Evolutionary conservation across 2,329 filamentous ascomycete genomes (phyloP).

Genomic region (Botrytis galanthina): DNA sequence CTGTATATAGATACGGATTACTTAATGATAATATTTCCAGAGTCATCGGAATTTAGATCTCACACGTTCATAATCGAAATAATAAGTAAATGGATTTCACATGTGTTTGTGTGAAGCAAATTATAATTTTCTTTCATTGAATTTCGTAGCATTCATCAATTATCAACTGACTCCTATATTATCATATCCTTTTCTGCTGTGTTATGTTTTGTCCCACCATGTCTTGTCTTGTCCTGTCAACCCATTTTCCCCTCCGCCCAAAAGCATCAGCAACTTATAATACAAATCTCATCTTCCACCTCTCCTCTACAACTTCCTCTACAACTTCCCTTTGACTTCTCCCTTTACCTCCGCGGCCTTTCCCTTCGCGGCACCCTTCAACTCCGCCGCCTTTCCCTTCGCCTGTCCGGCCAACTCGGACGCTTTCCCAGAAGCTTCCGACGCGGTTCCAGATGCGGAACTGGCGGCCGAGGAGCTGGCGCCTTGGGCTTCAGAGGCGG

Average conservation of each 20-base stretch:
- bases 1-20: constrained; percentile 18
- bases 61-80: not conserved
- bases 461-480: constrained; percentile 33
- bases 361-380: constrained; percentile 43
- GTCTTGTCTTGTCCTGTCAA: not conserved
- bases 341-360: not conserved
- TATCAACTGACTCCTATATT: not conserved
- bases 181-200: too few relatives aligned
- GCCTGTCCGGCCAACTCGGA: constrained; percentile 41
- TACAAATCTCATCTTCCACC: not conserved
- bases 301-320: not conserved
- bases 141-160: not conserved
- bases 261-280: not conserved
- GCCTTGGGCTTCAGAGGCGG: constrained; percentile 39
- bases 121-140: not conserved
- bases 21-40: constrained; percentile 18
- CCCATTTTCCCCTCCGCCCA: not conserved
- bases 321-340: not conserved
- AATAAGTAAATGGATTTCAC: too few relatives aligned
- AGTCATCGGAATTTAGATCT: not conserved
- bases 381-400: constrained; percentile 41
- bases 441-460: constrained; percentile 40
- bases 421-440: constrained; percentile 44
- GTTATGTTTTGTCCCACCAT: not conserved
- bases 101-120: not conserved